These are phyloP conservation scores for Raphanus hybrid DNA, from an alignment of 441 rosid species.

Conservation along the genomic window DNA sequence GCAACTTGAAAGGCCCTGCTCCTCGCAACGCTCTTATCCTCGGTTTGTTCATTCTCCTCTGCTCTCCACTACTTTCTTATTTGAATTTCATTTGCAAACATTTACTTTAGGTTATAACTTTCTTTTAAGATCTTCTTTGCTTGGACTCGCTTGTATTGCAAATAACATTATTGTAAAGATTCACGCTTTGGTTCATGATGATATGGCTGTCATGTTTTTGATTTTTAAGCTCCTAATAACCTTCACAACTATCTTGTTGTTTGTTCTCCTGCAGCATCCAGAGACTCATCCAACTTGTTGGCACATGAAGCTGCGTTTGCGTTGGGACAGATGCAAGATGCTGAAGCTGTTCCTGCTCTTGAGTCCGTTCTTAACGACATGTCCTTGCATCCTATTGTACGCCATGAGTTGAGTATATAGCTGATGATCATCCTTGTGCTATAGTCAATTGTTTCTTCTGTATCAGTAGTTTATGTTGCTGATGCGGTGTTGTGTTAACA, in stretches of 20 bases:
- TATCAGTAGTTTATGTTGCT: conserved; percentile 2
- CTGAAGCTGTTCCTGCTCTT: conserved; percentile 88
- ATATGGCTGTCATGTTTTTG: too few relatives aligned
- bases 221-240: too few relatives aligned
- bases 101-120: too few relatives aligned
- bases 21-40: conserved; percentile 78
- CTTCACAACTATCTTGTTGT: too few relatives aligned
- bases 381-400: conserved; percentile 92
- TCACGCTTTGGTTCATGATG: conserved; percentile 3
- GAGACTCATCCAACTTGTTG: conserved; percentile 86
- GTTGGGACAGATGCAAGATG: conserved; percentile 97
- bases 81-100: too few relatives aligned
- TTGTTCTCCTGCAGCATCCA: conserved; percentile 64
- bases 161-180: too few relatives aligned
- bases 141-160: too few relatives aligned
- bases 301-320: conserved; percentile 99
- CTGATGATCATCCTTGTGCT: background rate
- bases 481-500: conserved; percentile 36
- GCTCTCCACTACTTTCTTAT: too few relatives aligned
- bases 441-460: background rate
- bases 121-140: too few relatives aligned
- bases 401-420: conserved; percentile 71
- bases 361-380: conserved; percentile 69
- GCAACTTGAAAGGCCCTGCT: conserved; percentile 84
- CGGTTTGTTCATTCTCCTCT: conserved; percentile 46